These are phyloP conservation scores for Nymphaea colorata DNA, from an alignment of 164 flowering plant genomes.

Conservation along the genomic window DNA sequence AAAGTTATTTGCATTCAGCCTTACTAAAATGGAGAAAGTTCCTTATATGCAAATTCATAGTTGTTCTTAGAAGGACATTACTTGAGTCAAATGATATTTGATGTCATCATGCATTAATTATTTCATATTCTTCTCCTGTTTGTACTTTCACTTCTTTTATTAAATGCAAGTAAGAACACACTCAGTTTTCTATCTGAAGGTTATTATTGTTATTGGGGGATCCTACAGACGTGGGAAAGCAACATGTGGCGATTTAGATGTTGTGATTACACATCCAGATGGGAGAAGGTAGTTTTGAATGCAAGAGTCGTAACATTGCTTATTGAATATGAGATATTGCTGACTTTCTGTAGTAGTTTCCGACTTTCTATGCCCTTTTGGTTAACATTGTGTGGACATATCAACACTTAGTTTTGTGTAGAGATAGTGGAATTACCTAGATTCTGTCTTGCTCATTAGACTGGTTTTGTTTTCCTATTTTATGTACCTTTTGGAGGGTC, in stretches of 20 bases:
- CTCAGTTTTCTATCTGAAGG: conserved; percentile 27
- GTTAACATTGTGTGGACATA: background rate
- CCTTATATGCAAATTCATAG: no score
- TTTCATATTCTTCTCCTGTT: no score
- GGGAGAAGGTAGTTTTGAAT: conserved; percentile 49
- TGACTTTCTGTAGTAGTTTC: background rate
- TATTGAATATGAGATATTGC: background rate
- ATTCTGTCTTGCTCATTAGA: background rate
- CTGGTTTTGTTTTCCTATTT: background rate
- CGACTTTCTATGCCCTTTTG: background rate
- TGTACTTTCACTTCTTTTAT: no score
- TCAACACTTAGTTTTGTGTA: no score
- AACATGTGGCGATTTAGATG: conserved; percentile 91
- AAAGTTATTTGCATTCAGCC: no score
- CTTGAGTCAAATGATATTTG: no score
- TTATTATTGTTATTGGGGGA: conserved; percentile 76
- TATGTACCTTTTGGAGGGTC: background rate
- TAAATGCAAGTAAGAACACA: no score
- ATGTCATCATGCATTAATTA: no score
- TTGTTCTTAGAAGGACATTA: no score
- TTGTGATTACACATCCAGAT: conserved; percentile 91
- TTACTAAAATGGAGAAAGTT: no score
- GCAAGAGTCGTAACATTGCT: background rate
- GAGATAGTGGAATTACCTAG: no score
- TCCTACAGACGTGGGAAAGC: conserved; percentile 95